Percentiles rank a stretch among this genome's conserved stretches.
These are phyloP conservation scores for Hebeloma cylindrosporum DNA, from an alignment of 768 basidiomycete species.

Conservation along the genomic window DNA sequence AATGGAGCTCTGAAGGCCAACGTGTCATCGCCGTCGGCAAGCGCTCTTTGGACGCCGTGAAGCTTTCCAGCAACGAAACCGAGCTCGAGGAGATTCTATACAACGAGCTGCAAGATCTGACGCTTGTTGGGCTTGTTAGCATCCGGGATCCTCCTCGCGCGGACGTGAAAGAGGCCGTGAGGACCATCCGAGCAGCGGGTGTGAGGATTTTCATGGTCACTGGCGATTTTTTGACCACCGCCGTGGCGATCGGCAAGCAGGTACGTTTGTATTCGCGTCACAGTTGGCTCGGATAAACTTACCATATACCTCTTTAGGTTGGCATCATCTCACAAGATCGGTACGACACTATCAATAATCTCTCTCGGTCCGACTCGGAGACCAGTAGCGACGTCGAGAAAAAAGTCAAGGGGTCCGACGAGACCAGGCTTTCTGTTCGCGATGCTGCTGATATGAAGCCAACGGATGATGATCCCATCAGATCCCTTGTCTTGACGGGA, in stretches of 20 bases:
- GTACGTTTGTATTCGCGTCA: slow-evolving; percentile 28
- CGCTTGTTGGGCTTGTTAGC: slow-evolving; percentile 51
- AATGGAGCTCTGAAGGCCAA: slow-evolving; percentile 8
- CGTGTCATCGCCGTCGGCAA: slow-evolving; percentile 3
- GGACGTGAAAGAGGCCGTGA: slow-evolving; percentile 47
- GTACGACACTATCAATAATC: slow-evolving; percentile 28
- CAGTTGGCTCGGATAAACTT: background rate
- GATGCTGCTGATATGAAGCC: slow-evolving; percentile 32
- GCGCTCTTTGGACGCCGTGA: slow-evolving; percentile 1
- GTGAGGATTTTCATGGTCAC: slow-evolving; percentile 58
- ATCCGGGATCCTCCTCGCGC: slow-evolving; percentile 57
- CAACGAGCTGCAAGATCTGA: slow-evolving; percentile 37
- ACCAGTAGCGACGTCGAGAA: background rate
- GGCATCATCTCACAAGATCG: slow-evolving; percentile 38
- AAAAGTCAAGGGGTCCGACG: background rate
- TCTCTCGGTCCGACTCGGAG: background rate
- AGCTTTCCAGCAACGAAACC: slow-evolving; percentile 5
- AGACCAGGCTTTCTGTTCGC: slow-evolving; percentile 6
- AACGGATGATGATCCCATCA: slow-evolving; percentile 34
- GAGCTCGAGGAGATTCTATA: slow-evolving; percentile 40
- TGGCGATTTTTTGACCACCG: slow-evolving; percentile 55
- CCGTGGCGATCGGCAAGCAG: slow-evolving; percentile 47
- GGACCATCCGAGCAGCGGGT: slow-evolving; percentile 48
- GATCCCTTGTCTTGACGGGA: slow-evolving; percentile 44
- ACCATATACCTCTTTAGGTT: slow-evolving; percentile 29